These are phyloP conservation scores for Aspergillus costaricaensis DNA, from an alignment of 2,329 filamentous ascomycete species.

Conservation along the genomic window DNA sequence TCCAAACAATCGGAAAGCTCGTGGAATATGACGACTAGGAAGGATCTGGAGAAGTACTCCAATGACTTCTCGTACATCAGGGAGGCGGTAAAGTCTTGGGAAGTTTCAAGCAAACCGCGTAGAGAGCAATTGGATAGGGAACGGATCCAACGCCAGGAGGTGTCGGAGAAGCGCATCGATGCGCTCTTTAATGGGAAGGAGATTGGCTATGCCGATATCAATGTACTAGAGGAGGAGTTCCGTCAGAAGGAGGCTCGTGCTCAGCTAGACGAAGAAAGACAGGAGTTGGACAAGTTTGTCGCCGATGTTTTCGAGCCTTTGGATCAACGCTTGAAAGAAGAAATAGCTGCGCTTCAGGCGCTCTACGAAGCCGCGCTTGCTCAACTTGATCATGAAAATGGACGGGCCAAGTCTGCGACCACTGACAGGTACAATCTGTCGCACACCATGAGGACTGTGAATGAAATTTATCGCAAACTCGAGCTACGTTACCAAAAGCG, in stretches of 20 bases:
- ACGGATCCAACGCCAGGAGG: conserved; percentile 52
- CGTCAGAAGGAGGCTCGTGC: conserved; percentile 54
- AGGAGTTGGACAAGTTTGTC: conserved; percentile 55
- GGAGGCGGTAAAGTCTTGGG: conserved; percentile 48
- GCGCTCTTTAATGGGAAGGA: conserved; percentile 58
- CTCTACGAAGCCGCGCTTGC: conserved; percentile 48
- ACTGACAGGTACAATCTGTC: conserved; percentile 40
- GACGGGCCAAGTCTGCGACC: conserved; percentile 34
- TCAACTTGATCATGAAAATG: conserved; percentile 44
- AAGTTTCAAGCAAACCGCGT: conserved; percentile 45
- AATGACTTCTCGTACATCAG: conserved; percentile 50
- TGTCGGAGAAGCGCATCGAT: conserved; percentile 56
- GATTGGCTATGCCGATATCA: conserved; percentile 61
- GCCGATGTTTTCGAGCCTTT: conserved; percentile 53
- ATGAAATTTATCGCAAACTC: conserved; percentile 50
- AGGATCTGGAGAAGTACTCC: conserved; percentile 37
- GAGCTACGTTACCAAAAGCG: conserved; percentile 54
- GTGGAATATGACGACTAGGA: conserved; percentile 35
- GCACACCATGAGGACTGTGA: conserved; percentile 48
- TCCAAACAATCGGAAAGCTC: conserved; percentile 37
- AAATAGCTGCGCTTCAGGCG: conserved; percentile 52
- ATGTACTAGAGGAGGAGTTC: conserved; percentile 57
- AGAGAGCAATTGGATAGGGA: conserved; percentile 52
- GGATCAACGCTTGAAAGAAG: conserved; percentile 51
- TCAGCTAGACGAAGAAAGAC: conserved; percentile 56